These are phyloP conservation scores for Limonomyces culmigenus DNA, from an alignment of 1,284 basidiomycete genomes.

Conservation along the genomic window DNA sequence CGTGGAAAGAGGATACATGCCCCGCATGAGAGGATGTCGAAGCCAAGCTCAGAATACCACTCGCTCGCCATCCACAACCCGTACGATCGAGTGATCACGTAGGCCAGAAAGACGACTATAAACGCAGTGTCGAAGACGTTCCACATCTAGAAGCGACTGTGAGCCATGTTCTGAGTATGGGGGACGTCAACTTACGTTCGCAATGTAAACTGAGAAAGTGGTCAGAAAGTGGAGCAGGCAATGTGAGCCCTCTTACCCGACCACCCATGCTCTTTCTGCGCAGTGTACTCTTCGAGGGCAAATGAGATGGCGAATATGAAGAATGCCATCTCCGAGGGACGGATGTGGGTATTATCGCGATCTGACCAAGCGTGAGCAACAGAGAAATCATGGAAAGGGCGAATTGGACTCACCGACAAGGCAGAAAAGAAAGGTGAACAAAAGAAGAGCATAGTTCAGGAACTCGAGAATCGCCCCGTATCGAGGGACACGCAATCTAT, in stretches of 20 bases:
- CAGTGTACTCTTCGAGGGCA: constrained; percentile 65
- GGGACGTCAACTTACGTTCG: constrained; percentile 34
- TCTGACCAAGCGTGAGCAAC: constrained; percentile 19
- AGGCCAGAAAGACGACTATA: constrained; percentile 55
- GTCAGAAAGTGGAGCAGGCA: constrained; percentile 3
- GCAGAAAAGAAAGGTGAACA: constrained; percentile 59
- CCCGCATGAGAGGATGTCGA: constrained; percentile 71
- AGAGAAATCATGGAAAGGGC: neutral
- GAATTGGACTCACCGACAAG: constrained; percentile 35
- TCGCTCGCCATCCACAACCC: constrained; percentile 33
- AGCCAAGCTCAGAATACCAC: constrained; percentile 48
- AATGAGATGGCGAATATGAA: constrained; percentile 65
- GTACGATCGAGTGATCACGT: constrained; percentile 46
- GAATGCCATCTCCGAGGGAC: constrained; percentile 53
- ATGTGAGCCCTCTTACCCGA: constrained; percentile 43
- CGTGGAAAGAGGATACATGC: constrained; percentile 81
- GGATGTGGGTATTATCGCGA: constrained; percentile 31
- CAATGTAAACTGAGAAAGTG: constrained; percentile 51
- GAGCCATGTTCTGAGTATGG: neutral
- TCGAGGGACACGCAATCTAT: constrained; percentile 62
- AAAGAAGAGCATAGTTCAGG: constrained; percentile 50
- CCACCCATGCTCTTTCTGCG: constrained; percentile 74
- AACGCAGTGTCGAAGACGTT: constrained; percentile 77
- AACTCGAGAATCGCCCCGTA: constrained; percentile 73
- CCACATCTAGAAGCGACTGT: constrained; percentile 42